These are phyloP conservation scores for Trichoderma breve DNA, from an alignment of 2,329 filamentous ascomycete species.

Conservation along the genomic window DNA sequence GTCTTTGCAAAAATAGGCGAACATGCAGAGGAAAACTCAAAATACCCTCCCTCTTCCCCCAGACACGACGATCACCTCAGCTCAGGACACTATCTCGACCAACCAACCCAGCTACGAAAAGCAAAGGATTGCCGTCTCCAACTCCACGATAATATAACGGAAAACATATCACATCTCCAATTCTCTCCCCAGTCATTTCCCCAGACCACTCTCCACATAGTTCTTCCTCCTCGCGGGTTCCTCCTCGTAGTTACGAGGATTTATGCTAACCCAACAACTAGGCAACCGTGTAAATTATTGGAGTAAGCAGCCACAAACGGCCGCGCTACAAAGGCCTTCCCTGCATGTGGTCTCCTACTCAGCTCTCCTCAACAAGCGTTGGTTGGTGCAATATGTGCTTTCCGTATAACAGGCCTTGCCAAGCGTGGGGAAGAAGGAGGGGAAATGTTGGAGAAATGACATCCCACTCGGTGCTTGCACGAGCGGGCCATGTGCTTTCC, in stretches of 20 bases:
- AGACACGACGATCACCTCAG: not conserved
- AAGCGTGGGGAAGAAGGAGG: not conserved
- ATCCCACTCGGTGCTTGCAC: no score
- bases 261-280: not conserved
- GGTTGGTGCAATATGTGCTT: not conserved
- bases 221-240: not conserved
- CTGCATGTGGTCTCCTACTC: not conserved
- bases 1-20: not conserved
- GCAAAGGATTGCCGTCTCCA: not conserved
- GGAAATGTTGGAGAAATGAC: not conserved
- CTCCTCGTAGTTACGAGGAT: not conserved
- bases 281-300: not conserved
- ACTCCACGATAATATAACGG: constrained; percentile 11
- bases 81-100: no score
- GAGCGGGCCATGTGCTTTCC: not conserved
- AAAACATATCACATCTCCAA: not conserved
- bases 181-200: not conserved
- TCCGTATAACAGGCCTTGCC: not conserved
- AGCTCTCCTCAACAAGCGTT: not conserved
- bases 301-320: not conserved
- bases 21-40: not conserved
- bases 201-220: not conserved
- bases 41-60: not conserved
- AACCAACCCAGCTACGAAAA: not conserved
- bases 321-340: not conserved